These are phyloP conservation scores for Colletotrichum trifolii DNA, from an alignment of 2,329 filamentous ascomycete genomes.

Conservation along the genomic window DNA sequence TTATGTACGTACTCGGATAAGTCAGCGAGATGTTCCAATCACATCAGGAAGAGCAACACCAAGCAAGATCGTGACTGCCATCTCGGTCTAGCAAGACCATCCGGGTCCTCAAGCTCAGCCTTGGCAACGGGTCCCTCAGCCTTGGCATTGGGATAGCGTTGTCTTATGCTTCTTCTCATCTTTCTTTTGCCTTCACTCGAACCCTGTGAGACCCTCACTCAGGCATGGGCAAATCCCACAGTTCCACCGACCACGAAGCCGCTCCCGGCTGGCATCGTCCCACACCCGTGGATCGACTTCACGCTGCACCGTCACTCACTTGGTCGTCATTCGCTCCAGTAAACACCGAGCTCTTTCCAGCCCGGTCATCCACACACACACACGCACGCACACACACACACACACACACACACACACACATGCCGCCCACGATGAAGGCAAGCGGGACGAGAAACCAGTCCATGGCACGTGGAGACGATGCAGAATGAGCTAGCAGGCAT, in stretches of 20 bases:
- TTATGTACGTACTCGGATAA: neutral
- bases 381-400: no score
- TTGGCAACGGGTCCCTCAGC: slow-evolving; percentile 34
- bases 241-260: neutral
- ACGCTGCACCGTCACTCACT: no score
- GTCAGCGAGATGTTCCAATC: neutral
- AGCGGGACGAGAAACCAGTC: neutral
- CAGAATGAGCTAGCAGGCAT: slow-evolving; percentile 3
- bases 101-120: slow-evolving; percentile 29
- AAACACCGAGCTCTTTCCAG: no score
- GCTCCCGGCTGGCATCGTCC: no score
- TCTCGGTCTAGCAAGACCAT: slow-evolving; percentile 10
- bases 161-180: slow-evolving; percentile 26
- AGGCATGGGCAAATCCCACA: no score
- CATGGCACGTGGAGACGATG: slow-evolving; percentile 14
- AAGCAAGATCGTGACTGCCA: slow-evolving; percentile 16
- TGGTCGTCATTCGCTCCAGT: no score
- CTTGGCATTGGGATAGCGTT: slow-evolving; percentile 31
- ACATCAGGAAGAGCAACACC: slow-evolving; percentile 20
- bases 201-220: no score
- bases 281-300: neutral
- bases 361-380: no score
- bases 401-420: no score
- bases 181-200: slow-evolving; percentile 11
- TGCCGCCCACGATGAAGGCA: no score